Evolutionary conservation across 805 yeast genomes (phyloP), one percentile per base, ranked within the genome.

Genomic region (Lipomyces oligophaga): DNA sequence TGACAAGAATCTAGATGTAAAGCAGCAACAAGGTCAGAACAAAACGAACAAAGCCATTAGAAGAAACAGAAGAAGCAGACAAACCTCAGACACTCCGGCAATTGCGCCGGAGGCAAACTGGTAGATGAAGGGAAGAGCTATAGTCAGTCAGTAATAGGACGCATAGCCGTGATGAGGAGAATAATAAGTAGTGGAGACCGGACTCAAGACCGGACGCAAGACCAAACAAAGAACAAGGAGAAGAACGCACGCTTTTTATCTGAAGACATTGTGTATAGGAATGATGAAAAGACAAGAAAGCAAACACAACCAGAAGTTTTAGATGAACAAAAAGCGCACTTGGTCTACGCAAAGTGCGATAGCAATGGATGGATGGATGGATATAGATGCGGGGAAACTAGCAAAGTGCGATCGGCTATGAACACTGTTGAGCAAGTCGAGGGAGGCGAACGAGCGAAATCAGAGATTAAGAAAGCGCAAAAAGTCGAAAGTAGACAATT

Each of bases 1-100:
- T 85, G 49, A 85, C 84, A 60, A 85, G 69, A 64, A 87, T 83
- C 70, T 58, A 36, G 19, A n/a, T n/a, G n/a, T n/a, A n/a, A n/a
- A n/a, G n/a, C n/a, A n/a, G n/a, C n/a, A n/a, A n/a, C n/a, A n/a
- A 11, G 22, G 25, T 34, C 34, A 37, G 41, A 24, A 27, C 19
- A 8, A 19, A n/a, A 30, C 22, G 37, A 15, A 21, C 19, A 28
- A 43, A 8, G 13, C 13, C 30, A 26, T 26, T 16, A 25, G 10
- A 22, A 15, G 22, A 15, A 11, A 19, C 21, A 22, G 15, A 7
- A 25, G 4, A 30, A 7, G 5, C 8, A 10, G 16, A 31, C 65
- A n/a, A 40, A 64, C 68, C 63, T 93, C 98, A 22, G 96, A 86
- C 54, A 93, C 88, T 57, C 99, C 99, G 54, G 99, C 98, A 62